Percentiles rank a stretch among this genome's conserved stretches.
Evolutionary conservation across 2,329 filamentous ascomycete species (phyloP).

Genomic region (Lomentospora prolificans): DNA sequence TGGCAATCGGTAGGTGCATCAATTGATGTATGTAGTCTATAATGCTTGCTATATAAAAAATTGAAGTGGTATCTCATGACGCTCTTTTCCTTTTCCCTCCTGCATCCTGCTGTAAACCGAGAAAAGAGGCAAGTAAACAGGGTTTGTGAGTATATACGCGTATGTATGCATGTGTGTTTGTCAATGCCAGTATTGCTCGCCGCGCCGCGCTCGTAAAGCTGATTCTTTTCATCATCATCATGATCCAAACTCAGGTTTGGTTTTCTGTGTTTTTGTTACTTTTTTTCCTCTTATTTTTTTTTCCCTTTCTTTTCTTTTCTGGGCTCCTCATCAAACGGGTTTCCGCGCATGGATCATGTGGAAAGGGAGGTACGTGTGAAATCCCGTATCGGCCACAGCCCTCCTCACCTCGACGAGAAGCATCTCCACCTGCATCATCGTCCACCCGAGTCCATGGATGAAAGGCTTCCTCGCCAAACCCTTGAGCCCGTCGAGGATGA

Average conservation of each 20-base stretch:
- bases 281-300: not conserved
- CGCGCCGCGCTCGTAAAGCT: no score
- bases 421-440: constrained; percentile 30
- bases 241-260: no score
- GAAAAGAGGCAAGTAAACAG: not conserved
- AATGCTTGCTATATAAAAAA: not conserved
- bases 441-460: constrained; percentile 29
- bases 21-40: not conserved
- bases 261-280: no score
- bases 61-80: not conserved
- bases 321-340: constrained; percentile 15
- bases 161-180: no score
- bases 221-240: no score
- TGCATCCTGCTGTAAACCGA: not conserved
- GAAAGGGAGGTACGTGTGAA: constrained; percentile 30
- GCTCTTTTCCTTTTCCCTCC: not conserved
- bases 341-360: constrained; percentile 29
- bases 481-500: constrained; percentile 28
- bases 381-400: constrained; percentile 23
- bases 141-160: no score
- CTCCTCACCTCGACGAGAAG: constrained; percentile 32
- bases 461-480: constrained; percentile 28
- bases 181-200: no score
- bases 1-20: no score
- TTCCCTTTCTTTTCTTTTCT: not conserved